Evolutionary conservation across 2,329 filamentous ascomycete species (phyloP).

Genomic region (Coniochaeta prunicola): DNA sequence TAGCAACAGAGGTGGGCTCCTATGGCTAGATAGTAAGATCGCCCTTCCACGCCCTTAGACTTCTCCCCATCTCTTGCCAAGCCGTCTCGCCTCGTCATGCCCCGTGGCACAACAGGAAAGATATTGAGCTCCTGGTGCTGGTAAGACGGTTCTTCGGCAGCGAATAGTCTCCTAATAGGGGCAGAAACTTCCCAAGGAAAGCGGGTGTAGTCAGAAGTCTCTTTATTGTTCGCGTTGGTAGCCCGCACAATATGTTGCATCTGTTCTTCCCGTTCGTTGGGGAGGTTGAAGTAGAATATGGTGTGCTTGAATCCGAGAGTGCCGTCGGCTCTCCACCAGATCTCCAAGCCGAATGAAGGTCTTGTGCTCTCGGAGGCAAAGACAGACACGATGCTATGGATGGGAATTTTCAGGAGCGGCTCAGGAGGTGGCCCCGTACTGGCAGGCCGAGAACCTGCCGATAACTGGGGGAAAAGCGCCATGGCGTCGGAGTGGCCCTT

Average conservation of each 20-base stretch:
- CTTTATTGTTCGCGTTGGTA: constrained; percentile 25
- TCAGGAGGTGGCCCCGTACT: constrained; percentile 21
- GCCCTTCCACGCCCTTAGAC: constrained; percentile 39
- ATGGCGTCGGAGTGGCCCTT: constrained; percentile 38
- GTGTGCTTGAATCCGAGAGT: constrained; percentile 38
- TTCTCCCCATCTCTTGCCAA: constrained; percentile 32
- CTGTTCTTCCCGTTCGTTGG: constrained; percentile 42
- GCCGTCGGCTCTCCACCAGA: constrained; percentile 47
- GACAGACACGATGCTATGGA: constrained; percentile 42
- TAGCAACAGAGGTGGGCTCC: constrained; percentile 46
- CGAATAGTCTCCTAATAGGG: constrained; percentile 39
- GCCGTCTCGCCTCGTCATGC: constrained; percentile 25
- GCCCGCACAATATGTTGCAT: constrained; percentile 36
- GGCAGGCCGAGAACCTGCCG: constrained; percentile 11
- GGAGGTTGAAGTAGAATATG: constrained; percentile 40
- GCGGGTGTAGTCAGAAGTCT: constrained; percentile 24
- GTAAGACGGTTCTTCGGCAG: constrained; percentile 32
- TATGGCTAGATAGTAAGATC: constrained; percentile 47
- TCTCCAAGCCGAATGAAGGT: constrained; percentile 44
- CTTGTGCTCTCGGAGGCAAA: constrained; percentile 44
- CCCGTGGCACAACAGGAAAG: constrained; percentile 45
- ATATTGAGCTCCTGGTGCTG: constrained; percentile 30
- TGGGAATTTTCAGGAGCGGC: constrained; percentile 35
- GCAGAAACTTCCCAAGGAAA: constrained; percentile 39
- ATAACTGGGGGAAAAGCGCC: constrained; percentile 38